These are phyloP conservation scores for Tetrahymena borealis DNA, from an alignment of 73 alveolate species.

Conservation along the genomic window DNA sequence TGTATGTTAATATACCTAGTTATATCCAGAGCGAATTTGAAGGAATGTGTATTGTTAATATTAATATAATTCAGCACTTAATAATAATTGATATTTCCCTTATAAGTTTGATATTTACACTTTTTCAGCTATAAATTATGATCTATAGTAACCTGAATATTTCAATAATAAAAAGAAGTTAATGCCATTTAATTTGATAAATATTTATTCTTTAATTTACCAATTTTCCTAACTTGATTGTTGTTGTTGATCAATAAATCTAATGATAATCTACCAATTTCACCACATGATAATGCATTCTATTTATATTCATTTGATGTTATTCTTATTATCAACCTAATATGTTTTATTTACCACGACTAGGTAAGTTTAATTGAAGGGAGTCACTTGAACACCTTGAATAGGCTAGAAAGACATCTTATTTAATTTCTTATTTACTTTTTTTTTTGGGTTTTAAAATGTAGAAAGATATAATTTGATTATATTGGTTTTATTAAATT, in stretches of 20 bases:
- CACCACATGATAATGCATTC: background rate
- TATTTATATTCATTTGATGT: background rate
- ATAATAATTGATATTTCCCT: background rate
- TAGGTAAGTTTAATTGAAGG: background rate
- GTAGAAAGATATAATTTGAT: background rate
- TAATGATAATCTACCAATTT: background rate
- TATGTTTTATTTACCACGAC: background rate
- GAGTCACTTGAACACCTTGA: background rate
- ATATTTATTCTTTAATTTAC: background rate
- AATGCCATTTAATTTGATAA: no score
- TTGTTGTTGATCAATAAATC: background rate
- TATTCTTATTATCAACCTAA: no score
- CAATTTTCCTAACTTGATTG: background rate
- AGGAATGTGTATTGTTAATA: background rate
- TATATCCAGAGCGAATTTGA: background rate
- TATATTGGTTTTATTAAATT: background rate
- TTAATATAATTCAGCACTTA: background rate
- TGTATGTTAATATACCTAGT: background rate
- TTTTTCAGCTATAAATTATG: background rate
- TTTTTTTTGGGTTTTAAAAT: background rate
- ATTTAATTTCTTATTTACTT: background rate
- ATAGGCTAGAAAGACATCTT: background rate
- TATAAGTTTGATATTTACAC: background rate
- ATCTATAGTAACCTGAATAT: background rate
- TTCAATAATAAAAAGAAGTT: no score